Base-by-base conservation (phyloP, 139 green algal genomes). In the Pseudopediastrum boryanum region DNA sequence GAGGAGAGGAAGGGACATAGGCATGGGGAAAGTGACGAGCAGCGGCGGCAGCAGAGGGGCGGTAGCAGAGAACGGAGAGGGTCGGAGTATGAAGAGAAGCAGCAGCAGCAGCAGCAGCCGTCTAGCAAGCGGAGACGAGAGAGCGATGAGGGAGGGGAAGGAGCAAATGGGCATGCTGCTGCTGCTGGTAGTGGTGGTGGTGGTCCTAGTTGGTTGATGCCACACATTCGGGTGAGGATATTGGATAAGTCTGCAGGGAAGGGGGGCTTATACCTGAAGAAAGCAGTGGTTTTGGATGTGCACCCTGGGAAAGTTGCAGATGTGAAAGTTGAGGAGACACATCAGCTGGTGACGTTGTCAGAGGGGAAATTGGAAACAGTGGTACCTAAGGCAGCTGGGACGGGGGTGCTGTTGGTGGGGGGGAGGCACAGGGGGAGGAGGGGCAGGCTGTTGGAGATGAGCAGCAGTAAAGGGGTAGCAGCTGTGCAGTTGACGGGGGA, bases 301-400 rank as follows among this genome's bases (percentile, higher is more conserved):
- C 84, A 87, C 36, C 79, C 85, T 29, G 85, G 89, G 2, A 75
- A 33, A 12, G 63, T 84, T 2, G 91, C 84, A 29, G 90, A 95
- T 50, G 82, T 97, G 61, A 41, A 58, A 10, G 38, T 96, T 42
- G 90, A 95, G 16, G 84, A 89, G 12, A 73, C 80, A 3, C 36
- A 83, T 10, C 69, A 78, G 52, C 79, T 82, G 38, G 51, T 90
- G 41, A 78, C 87, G 71, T 31, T 94, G 43, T 58, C 61, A 1
- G 82, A 96, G 72, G 70, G 65, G 0, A 65, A 83, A 51, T 74
- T 97, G 48, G 93, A 97, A 86, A 97, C 93, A 16, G 89, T 95
- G 48, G 84, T 97, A 27, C 92, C 93, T 25, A 89, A 84, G 27
- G 78, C 71, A 1, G 73, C 88, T 39, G 92, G 93, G 41, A 78